These are phyloP conservation scores for Trametes hirsuta DNA, from an alignment of 1,284 basidiomycete genomes.

Conservation along the genomic window DNA sequence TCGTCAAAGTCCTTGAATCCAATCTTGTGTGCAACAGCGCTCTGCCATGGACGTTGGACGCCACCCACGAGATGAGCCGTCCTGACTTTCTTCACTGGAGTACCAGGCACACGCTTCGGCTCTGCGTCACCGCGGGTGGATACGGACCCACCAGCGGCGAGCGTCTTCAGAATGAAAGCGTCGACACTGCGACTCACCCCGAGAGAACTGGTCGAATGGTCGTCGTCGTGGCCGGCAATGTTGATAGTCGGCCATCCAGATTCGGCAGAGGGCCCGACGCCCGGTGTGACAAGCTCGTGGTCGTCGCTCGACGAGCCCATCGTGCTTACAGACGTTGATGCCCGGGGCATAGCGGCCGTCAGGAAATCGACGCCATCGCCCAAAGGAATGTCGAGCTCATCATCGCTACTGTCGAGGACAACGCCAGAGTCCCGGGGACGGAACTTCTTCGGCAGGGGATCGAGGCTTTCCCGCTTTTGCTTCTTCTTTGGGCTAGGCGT, in stretches of 20 bases:
- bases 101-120: conserved; percentile 70
- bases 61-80: conserved; percentile 54
- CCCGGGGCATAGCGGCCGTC: conserved; percentile 47
- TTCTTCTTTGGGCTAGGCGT: conserved; percentile 62
- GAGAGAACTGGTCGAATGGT: conserved; percentile 33
- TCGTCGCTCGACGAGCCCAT: conserved; percentile 57
- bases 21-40: conserved; percentile 71
- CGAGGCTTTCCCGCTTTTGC: conserved; percentile 37
- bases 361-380: conserved; percentile 29
- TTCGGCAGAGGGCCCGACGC: conserved; percentile 49
- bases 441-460: conserved; percentile 64
- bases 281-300: conserved; percentile 70
- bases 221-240: conserved; percentile 44
- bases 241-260: conserved; percentile 69
- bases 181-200: conserved; percentile 53
- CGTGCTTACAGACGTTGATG: conserved; percentile 64
- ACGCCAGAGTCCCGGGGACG: conserved; percentile 71
- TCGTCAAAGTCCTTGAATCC: conserved; percentile 56
- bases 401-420: conserved; percentile 63
- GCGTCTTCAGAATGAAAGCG: conserved; percentile 69
- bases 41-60: conserved; percentile 70
- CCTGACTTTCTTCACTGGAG: conserved; percentile 76
- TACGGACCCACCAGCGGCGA: conserved; percentile 59
- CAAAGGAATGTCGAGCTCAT: conserved; percentile 31
- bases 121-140: conserved; percentile 48